Evolutionary conservation across 805 yeast species (phyloP), one percentile per base, ranked within the genome.

Genomic region (Candida taoyuanica): DNA sequence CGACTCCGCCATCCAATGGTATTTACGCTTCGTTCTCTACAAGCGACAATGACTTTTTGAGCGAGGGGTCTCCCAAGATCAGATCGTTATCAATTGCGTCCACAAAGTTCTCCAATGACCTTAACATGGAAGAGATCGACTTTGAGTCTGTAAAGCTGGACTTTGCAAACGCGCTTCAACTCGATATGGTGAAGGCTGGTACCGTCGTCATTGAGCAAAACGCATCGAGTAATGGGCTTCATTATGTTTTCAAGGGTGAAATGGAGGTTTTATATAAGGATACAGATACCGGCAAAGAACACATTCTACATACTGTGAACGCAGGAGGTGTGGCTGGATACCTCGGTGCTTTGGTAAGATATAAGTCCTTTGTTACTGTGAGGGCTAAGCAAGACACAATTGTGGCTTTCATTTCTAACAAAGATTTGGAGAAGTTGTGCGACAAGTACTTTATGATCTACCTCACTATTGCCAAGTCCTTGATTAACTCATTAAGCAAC

Each of bases 281-380:
- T 32, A n/a, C 41, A 2, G 24, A 40, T 9, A 48, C 51, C 16
- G 56, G 48, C 5, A 50, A 49, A 21, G 70, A 67, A 27, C 70
- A 67, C 27, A 58, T 60, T 20, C 49, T 85, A 2, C 81, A 79
- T 48, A 71, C 78, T 0, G 78, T 87, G 2, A 63, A 70, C 13
- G 68, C 81, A 2, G 97, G 97, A 6, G 93, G 93, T 4, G 59
- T 91, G 13, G 94, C 91, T 0, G 98, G 98, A 0, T 91, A 85
- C 54, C 58, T 91, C 33, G 86, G 95, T 4, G 74, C 94, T 0
- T 59, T 89, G 13, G 72, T 88, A 8, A 93, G 95, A 1, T 77
- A 82, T 45, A 76, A 79, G 41, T 85, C 97, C 0, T 76, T 87
- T 50, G 88, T 81, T 3, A 74, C 78, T 16, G 73, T 89, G 5